Evolutionary conservation across 768 basidiomycete species (phyloP).

Genomic region (Lyophyllum decastes): DNA sequence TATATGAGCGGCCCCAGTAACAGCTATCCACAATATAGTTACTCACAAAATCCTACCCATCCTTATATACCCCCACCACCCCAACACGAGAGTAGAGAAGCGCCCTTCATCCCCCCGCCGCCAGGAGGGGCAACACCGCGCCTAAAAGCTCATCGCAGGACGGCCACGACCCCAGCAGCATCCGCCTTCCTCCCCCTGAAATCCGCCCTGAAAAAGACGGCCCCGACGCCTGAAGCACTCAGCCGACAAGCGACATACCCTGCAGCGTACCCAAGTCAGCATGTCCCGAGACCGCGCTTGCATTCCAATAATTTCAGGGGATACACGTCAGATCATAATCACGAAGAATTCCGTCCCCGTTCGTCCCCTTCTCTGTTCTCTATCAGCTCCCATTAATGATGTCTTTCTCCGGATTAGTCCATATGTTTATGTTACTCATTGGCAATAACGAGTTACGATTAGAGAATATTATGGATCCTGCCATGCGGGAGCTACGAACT

Average conservation of each 20-base stretch:
- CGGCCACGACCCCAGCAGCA: constrained; percentile 24
- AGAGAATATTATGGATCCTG: constrained; percentile 49
- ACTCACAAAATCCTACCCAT: constrained; percentile 19
- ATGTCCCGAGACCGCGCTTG: constrained; percentile 7
- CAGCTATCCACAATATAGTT: constrained; percentile 39
- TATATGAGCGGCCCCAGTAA: constrained; percentile 37
- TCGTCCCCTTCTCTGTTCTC: constrained; percentile 22
- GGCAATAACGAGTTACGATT: constrained; percentile 65
- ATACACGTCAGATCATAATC: constrained; percentile 13
- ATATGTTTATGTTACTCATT: constrained; percentile 72
- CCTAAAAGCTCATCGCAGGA: constrained; percentile 35
- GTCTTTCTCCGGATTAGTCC: constrained; percentile 44
- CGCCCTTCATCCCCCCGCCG: constrained; percentile 17
- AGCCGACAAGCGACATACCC: constrained; percentile 24
- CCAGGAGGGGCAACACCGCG: constrained; percentile 24
- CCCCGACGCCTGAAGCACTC: constrained; percentile 24
- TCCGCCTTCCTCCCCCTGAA: constrained; percentile 38
- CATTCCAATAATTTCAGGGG: constrained; percentile 2
- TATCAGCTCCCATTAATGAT: constrained; percentile 1
- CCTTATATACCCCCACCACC: constrained; percentile 21
- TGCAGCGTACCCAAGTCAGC: constrained; percentile 13
- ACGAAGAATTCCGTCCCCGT: constrained; percentile 30
- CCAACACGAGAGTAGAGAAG: constrained; percentile 21
- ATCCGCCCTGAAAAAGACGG: constrained; percentile 59
- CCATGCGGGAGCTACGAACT: constrained; percentile 59